phyloP scores from a whole-genome alignment of 495 filamentous ascomycete genomes.

The Annulohypoxylon nitens region DNA sequence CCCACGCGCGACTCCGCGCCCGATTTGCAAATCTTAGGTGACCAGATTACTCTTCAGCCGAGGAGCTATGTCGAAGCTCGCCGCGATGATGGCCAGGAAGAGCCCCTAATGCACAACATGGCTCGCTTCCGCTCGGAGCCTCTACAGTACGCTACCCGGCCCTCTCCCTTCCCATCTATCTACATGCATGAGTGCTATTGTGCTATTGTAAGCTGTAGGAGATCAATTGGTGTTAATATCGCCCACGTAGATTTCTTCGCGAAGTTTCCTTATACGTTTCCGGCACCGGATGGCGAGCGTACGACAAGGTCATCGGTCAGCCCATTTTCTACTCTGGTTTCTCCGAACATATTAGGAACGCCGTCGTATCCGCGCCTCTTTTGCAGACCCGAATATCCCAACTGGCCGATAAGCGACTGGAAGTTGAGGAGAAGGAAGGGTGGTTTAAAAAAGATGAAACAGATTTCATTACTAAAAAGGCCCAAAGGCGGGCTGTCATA shows the following conservation, averaged over 20 bases:
- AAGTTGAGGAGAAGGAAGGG: conserved; percentile 81
- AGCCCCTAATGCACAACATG: conserved; percentile 83
- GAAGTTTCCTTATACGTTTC: conserved; percentile 92
- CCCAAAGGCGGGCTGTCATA: conserved; percentile 71
- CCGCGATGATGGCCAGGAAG: conserved; percentile 70
- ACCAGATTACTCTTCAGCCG: conserved; percentile 83
- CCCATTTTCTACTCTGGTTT: conserved; percentile 94
- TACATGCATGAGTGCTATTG: not conserved
- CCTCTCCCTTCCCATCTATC: not conserved
- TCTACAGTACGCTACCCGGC: conserved; percentile 59
- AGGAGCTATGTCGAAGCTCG: conserved; percentile 73
- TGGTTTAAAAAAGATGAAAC: conserved; percentile 69
- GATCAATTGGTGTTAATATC: conserved; percentile 48
- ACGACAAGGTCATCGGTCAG: conserved; percentile 90
- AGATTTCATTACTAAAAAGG: conserved; percentile 67
- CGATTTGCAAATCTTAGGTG: conserved; percentile 84
- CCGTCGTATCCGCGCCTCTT: conserved; percentile 79
- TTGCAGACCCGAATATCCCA: conserved; percentile 80
- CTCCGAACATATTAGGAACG: conserved; percentile 85
- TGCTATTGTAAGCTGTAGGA: not conserved
- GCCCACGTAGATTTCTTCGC: conserved; percentile 79
- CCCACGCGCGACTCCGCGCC: conserved; percentile 70
- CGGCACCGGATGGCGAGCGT: conserved; percentile 92
- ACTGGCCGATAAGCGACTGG: conserved; percentile 78
- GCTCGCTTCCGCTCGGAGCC: conserved; percentile 76